Evolutionary conservation across 805 yeast genomes (phyloP).

Genomic region (Kodamaea leandrae): DNA sequence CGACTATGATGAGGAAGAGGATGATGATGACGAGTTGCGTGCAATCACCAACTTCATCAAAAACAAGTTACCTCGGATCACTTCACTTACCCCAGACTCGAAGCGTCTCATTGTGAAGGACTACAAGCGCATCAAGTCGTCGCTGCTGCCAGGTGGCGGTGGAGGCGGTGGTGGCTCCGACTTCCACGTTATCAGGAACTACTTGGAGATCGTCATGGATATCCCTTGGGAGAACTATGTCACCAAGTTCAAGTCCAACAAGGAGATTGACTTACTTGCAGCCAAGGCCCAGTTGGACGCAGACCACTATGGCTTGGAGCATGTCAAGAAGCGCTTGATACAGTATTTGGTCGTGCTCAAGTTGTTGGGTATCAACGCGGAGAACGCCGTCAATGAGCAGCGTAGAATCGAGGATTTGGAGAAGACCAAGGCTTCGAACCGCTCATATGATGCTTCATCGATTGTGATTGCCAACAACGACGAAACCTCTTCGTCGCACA

Average conservation of each 20-base stretch:
- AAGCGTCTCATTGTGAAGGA: constrained; percentile 46
- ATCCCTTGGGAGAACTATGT: constrained; percentile 55
- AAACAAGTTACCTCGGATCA: constrained; percentile 33
- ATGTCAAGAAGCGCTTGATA: constrained; percentile 68
- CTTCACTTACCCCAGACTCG: constrained; percentile 35
- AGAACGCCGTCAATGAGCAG: constrained; percentile 11
- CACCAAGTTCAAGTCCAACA: constrained; percentile 32
- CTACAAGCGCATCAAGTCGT: constrained; percentile 50
- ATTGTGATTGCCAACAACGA: constrained; percentile 38
- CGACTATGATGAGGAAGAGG: constrained; percentile 35
- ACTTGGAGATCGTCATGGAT: constrained; percentile 63
- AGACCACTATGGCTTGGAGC: constrained; percentile 44
- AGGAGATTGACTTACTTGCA: constrained; percentile 47
- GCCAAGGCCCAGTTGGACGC: constrained; percentile 39
- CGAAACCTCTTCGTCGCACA: constrained; percentile 28
- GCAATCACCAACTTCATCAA: constrained; percentile 37
- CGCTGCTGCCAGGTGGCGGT: constrained; percentile 41
- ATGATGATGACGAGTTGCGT: constrained; percentile 43
- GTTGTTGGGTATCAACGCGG: constrained; percentile 45
- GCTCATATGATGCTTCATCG: not conserved
- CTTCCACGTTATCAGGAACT: constrained; percentile 60
- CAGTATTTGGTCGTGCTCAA: constrained; percentile 80
- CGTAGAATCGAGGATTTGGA: constrained; percentile 7
- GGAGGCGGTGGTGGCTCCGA: constrained; percentile 50
- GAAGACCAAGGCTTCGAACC: constrained; percentile 3